Evolutionary conservation across 2,329 filamentous ascomycete species (phyloP), one percentile per base, ranked within the genome.

Genomic region (Aquanectria penicillioides): DNA sequence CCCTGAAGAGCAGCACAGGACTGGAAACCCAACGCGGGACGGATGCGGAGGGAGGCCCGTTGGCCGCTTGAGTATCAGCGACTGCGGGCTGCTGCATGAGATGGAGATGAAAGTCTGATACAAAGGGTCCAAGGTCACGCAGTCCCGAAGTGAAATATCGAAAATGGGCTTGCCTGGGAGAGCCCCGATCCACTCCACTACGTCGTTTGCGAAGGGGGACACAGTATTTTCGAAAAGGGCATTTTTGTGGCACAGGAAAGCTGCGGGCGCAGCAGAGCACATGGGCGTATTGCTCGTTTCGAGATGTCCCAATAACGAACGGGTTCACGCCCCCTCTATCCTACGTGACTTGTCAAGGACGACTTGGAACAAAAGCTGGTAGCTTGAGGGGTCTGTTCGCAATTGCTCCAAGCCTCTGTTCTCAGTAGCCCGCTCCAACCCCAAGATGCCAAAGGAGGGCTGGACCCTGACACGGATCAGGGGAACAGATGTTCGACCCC

Each of bases 141-240:
- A 58, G 46, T 44, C 18, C 34, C 37, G 48, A 60, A 41, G 33
- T 64, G 57, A 60, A 36, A 60, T 65, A 37, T 55, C 44, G 41
- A 46, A 47, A n/a, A 28, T 28, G 47, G 44, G 12, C 28, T 43
- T 57, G 40, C 28, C 28, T 33, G 34, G 28, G 36, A 13, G 4
- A 52, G 36, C 25, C 18, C 26, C 40, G 6, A 25, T 37, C 18
- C n/a, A n/a, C n/a, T n/a, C n/a, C n/a, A n/a, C n/a, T n/a, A n/a
- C n/a, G 17, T 22, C 26, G 41, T 31, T 41, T 12, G 23, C 33
- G 29, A n/a, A 18, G n/a, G 20, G 13, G 20, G n/a, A 26, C 28
- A 48, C 31, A 12, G 11, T 25, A 17, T 29, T 17, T 28, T 29
- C 40, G n/a, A 26, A 18, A 6, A 40, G 17, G 41, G 18, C 34